phyloP scores from a whole-genome alignment of 371 early-diverging fungal genomes.

The Phascolomyces articulosus region DNA sequence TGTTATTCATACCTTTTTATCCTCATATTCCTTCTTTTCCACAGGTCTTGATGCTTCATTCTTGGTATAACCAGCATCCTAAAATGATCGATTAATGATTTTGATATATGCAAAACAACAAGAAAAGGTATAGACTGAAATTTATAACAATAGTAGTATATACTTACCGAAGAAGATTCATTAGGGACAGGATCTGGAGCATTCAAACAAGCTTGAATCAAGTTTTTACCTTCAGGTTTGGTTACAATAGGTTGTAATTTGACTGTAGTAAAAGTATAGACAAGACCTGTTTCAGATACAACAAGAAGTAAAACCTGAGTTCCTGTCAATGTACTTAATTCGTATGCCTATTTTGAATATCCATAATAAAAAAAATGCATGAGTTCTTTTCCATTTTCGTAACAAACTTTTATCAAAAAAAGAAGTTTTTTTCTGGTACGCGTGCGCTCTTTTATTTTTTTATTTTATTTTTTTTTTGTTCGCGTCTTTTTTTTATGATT shows the following conservation, averaged over 20 bases:
- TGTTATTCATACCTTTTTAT: conserved; percentile 21
- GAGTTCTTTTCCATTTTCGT: conserved; percentile 7
- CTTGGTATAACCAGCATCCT: conserved; percentile 7
- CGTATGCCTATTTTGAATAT: conserved; percentile 84
- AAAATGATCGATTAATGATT: too few relatives aligned
- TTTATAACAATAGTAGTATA: background rate
- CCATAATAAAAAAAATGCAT: conserved; percentile 10
- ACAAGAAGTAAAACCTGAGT: conserved; percentile 96
- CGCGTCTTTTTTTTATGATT: conserved; percentile 7
- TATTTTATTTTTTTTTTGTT: background rate
- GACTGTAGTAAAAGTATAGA: conserved; percentile 98
- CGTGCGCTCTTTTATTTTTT: background rate
- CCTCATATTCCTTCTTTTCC: conserved; percentile 23
- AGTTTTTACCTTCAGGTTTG: conserved; percentile 91
- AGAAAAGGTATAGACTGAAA: background rate
- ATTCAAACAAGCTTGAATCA: conserved; percentile 96
- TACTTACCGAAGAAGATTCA: conserved; percentile 24
- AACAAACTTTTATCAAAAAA: too few relatives aligned
- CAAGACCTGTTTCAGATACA: conserved; percentile 98
- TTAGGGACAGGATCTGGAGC: conserved; percentile 65
- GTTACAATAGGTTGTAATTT: conserved; percentile 96
- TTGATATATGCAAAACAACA: background rate
- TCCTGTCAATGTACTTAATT: conserved; percentile 96
- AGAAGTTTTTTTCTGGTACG: too few relatives aligned
- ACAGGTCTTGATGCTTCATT: conserved; percentile 16